These are phyloP conservation scores for Discostella stelligera DNA, from an alignment of 352 stramenopile genomes.

Conservation along the genomic window DNA sequence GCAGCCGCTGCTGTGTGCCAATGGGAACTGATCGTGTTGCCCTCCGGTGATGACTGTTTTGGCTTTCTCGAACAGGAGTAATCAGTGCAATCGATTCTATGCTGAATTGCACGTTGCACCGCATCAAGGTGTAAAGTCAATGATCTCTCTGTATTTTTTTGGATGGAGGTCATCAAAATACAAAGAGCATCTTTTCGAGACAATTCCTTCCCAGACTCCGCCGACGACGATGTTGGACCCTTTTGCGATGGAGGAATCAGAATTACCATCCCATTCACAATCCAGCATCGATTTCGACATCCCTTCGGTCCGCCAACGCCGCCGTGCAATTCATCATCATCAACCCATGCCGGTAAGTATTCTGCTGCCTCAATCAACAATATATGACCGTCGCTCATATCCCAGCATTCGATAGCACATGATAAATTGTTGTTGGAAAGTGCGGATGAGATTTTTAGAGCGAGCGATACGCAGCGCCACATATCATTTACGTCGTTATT, in stretches of 20 bases:
- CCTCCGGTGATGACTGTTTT: background rate
- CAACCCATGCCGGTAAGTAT: constrained; percentile 61
- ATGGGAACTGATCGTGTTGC: constrained; percentile 13
- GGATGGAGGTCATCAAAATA: constrained; percentile 15
- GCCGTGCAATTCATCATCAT: constrained; percentile 50
- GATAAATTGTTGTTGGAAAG: constrained; percentile 22
- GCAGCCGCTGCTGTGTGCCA: constrained; percentile 36
- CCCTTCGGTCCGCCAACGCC: constrained; percentile 45
- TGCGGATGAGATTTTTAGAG: constrained; percentile 34
- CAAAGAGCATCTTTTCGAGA: constrained; percentile 20
- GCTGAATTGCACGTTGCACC: constrained; percentile 23
- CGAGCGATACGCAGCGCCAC: constrained; percentile 55
- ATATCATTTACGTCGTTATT: constrained; percentile 55
- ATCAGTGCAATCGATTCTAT: constrained; percentile 26
- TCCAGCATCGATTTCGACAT: constrained; percentile 64
- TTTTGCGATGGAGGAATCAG: constrained; percentile 42
- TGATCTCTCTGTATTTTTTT: constrained; percentile 6
- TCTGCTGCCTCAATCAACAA: constrained; percentile 71
- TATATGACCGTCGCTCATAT: constrained; percentile 69
- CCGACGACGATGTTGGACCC: background rate
- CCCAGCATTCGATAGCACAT: constrained; percentile 60
- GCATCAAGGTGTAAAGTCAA: constrained; percentile 8
- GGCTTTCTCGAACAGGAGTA: constrained; percentile 7
- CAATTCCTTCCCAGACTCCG: background rate
- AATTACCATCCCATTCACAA: constrained; percentile 56